These are phyloP conservation scores for Myriosclerotinia duriaeana DNA, from an alignment of 2,329 filamentous ascomycete genomes.

Conservation along the genomic window DNA sequence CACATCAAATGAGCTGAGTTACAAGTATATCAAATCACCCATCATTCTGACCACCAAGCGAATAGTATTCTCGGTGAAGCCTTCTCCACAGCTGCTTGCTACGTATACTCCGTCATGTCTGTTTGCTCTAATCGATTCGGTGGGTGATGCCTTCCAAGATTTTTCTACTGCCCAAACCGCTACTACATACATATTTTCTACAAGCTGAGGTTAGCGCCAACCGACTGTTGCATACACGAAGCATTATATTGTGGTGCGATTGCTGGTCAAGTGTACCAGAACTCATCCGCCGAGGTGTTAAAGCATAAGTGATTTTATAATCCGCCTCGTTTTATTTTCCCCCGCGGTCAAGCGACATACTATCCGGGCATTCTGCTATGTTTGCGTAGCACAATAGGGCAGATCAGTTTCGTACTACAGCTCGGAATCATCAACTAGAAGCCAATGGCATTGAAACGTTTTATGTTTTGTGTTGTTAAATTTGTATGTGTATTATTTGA, in stretches of 20 bases:
- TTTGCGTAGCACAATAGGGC: constrained; percentile 16
- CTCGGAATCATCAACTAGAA: not conserved
- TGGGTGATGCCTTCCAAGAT: not conserved
- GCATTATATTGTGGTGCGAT: not conserved
- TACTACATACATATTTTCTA: not conserved
- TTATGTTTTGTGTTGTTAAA: not conserved
- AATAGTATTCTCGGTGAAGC: not conserved
- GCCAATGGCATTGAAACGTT: not conserved
- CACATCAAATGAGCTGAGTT: not conserved
- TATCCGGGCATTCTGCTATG: not conserved
- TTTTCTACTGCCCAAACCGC: not conserved
- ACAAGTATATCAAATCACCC: not conserved
- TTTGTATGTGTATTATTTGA: constrained; percentile 1
- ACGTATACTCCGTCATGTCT: not conserved
- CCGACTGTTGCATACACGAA: constrained; percentile 15
- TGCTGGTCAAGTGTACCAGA: constrained; percentile 13
- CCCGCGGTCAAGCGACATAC: not conserved
- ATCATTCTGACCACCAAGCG: not conserved
- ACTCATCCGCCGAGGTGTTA: constrained; percentile 1
- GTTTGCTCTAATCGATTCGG: not conserved
- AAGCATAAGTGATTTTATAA: not conserved
- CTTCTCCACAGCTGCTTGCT: not conserved
- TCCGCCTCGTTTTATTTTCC: constrained; percentile 2
- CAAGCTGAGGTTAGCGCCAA: not conserved
- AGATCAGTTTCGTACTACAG: not conserved